Percentiles rank a stretch among this genome's conserved stretches.
phyloP scores from a whole-genome alignment of 176 grass and related monocot genomes.

The Dactylis glomerata region DNA sequence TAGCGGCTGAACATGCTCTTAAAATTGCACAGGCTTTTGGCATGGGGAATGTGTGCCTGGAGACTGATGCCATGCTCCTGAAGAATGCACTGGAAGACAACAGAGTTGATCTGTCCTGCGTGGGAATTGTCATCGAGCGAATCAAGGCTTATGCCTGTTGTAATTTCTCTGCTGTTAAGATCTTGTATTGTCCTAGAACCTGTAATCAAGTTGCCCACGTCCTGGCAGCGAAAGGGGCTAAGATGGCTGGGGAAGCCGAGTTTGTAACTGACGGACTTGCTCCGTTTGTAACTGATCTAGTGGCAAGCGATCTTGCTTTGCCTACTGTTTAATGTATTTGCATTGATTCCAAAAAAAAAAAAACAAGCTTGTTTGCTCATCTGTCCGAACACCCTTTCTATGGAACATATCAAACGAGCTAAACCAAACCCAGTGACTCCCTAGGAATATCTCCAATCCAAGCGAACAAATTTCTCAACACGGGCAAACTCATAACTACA shows the following conservation, averaged over 20 bases:
- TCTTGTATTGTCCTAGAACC: neutral
- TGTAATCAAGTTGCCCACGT: neutral
- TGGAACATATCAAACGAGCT: neutral
- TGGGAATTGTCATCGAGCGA: neutral
- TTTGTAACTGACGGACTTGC: neutral
- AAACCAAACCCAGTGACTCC: slow-evolving; percentile 10
- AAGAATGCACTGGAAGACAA: neutral
- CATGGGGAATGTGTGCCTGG: neutral
- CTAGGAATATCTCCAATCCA: neutral
- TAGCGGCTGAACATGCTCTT: neutral
- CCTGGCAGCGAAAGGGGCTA: neutral
- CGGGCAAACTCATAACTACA: neutral
- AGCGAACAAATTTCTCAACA: neutral
- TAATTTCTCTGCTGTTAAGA: neutral
- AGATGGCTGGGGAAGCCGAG: neutral
- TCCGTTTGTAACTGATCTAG: neutral
- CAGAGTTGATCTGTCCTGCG: neutral
- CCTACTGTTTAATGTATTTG: neutral
- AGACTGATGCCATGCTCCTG: neutral
- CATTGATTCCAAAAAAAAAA: neutral
- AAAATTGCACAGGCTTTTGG: neutral
- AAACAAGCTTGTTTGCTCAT: neutral
- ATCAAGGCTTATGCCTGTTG: neutral
- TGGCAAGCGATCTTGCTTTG: neutral
- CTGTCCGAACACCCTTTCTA: neutral